Evolutionary conservation across 441 rosid species (phyloP).

Genomic region (Syzygium syzygioides): DNA sequence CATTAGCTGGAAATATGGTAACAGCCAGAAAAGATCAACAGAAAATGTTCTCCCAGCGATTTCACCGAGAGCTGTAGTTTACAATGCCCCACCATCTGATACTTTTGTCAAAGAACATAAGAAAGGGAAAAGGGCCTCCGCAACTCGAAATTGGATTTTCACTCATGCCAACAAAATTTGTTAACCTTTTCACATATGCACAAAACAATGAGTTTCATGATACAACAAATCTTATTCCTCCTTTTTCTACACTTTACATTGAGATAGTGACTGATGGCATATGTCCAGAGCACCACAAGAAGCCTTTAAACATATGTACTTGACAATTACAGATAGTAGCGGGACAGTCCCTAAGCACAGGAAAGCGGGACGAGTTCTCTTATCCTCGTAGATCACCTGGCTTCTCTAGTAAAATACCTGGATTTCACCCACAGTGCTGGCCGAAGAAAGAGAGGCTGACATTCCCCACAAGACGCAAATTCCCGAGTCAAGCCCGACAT

Average conservation of each 20-base stretch:
- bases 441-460: not conserved
- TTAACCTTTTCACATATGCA: not conserved
- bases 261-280: not conserved
- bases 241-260: not conserved
- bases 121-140: not conserved
- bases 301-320: not conserved
- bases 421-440: not conserved
- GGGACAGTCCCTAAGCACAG: not conserved
- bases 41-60: not conserved
- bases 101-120: not conserved
- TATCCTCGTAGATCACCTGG: not conserved
- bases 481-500: not conserved
- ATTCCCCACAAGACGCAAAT: not conserved
- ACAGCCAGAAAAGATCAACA: not conserved
- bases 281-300: not conserved
- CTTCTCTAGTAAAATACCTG: not conserved
- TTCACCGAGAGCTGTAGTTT: not conserved
- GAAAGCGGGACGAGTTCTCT: not conserved
- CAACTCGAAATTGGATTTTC: not conserved
- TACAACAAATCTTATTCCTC: not conserved
- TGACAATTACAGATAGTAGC: not conserved
- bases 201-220: not conserved
- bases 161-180: not conserved
- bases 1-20: not conserved
- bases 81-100: not conserved